Evolutionary conservation across 257 asterid genomes (phyloP), one percentile per base, ranked within the genome.

Genomic region (Plectranthus barbatus): DNA sequence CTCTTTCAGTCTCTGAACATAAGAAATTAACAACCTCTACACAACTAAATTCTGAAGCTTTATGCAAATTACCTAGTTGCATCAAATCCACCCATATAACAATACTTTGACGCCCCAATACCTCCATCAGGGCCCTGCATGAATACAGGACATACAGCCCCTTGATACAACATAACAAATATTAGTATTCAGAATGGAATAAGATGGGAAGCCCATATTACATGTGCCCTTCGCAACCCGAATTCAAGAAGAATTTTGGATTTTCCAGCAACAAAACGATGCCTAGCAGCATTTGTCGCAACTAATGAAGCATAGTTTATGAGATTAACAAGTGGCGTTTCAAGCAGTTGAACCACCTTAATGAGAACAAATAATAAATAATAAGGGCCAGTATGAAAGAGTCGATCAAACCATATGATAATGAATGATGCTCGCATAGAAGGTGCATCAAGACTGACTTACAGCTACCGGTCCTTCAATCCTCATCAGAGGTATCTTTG

Each of bases 41-140:
- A n/a, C 9, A 24, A 23, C 10, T 21, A 21, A 50, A 21, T 5
- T 1, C 9, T 2, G 5, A 19, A 12, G 10, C 0, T 13, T 50
- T 21, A 21, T 9, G 34, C 10, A 6, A 50, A 13, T 9, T 11
- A 93, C 99, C 99, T 93, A 73, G 99, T 93, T 3, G 96, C 99
- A 63, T 93, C 99, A 64, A 93, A 90, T 83, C 97, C 99, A 59
- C 97, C 99, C 95, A 93, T 82, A 69, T 90, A 93, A 75, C 92
- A 80, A 73, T 93, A 93, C 78, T 87, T 90, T 23, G 99, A 93
- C 60, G 97, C 97, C 41, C 94, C 80, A 46, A 93, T 85, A 67
- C 97, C 97, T 68, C 99, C 99, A 80, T 93, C 99, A 72, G 99
- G 99, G 33, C 99, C 99, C 97, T 92, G 77, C 77, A 72, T 7